Evolutionary conservation across 75 land plant genomes (phyloP).

Genomic region (Selaginella tamariscina): DNA sequence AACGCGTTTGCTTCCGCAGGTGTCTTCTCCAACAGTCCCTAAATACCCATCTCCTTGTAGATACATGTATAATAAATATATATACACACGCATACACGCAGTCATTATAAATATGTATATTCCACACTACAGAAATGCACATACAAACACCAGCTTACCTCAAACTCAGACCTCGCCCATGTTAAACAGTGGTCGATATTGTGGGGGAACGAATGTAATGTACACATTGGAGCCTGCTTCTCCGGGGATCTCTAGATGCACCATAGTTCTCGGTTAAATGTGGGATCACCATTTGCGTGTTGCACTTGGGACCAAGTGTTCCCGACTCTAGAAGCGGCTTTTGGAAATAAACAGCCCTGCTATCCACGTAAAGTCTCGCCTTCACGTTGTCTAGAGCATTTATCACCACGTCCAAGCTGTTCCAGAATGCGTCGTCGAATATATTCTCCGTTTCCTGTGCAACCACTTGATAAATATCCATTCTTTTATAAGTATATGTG

Average conservation of each 20-base stretch:
- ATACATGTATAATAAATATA: too few relatives aligned
- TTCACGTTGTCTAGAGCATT: neutral
- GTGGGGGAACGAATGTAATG: conserved; percentile 10
- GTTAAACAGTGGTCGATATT: conserved; percentile 9
- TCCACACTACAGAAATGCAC: too few relatives aligned
- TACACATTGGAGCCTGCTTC: conserved; percentile 11
- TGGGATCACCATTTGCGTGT: conserved; percentile 10
- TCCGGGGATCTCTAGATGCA: conserved; percentile 11
- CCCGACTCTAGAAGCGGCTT: neutral
- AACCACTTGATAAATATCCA: too few relatives aligned
- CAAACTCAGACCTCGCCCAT: conserved; percentile 13
- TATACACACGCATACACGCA: too few relatives aligned
- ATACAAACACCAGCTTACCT: too few relatives aligned
- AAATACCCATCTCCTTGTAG: too few relatives aligned
- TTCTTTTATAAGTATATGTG: too few relatives aligned
- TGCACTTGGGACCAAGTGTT: conserved; percentile 3
- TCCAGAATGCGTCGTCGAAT: neutral
- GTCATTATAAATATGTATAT: too few relatives aligned
- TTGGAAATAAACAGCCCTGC: neutral
- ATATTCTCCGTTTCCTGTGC: neutral
- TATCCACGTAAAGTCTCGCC: conserved; percentile 1
- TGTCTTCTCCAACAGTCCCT: conserved; percentile 5
- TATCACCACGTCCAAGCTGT: neutral
- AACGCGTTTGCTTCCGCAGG: conserved; percentile 6
- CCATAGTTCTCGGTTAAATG: conserved; percentile 9